phyloP scores from a whole-genome alignment of 148 eudicot genomes.

The Heliosperma pusillum region DNA sequence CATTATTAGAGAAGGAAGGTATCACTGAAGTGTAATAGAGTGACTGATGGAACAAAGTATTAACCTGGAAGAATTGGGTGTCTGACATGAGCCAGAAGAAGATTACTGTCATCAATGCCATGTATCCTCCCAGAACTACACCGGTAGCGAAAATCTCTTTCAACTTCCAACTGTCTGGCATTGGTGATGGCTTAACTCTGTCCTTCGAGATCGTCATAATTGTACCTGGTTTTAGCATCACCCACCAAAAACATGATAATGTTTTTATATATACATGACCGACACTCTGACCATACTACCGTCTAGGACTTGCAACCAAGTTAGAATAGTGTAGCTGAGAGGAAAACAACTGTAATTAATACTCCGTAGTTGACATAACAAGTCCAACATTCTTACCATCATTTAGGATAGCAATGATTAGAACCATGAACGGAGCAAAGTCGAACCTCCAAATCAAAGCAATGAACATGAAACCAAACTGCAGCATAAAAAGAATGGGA shows the following conservation, averaged over 20 bases:
- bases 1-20: not conserved
- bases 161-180: constrained; percentile 72
- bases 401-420: constrained; percentile 65
- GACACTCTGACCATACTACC: too few species aligned
- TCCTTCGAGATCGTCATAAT: constrained; percentile 82
- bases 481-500: constrained; percentile 19
- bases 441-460: constrained; percentile 74
- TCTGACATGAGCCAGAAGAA: constrained; percentile 57
- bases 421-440: constrained; percentile 72
- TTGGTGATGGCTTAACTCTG: constrained; percentile 70
- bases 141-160: constrained; percentile 71
- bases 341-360: not conserved
- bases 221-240: constrained; percentile 38
- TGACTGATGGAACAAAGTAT: not conserved
- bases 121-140: constrained; percentile 61
- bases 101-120: constrained; percentile 62
- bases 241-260: not conserved
- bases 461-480: constrained; percentile 71
- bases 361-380: not conserved
- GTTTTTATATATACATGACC: too few species aligned
- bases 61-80: constrained; percentile 53
- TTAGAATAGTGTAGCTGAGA: not conserved
- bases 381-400: constrained; percentile 40
- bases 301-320: not conserved
- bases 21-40: not conserved